Base-by-base conservation (phyloP, 176 grass and related monocot species). In the Cenchrus fungigraminus region DNA sequence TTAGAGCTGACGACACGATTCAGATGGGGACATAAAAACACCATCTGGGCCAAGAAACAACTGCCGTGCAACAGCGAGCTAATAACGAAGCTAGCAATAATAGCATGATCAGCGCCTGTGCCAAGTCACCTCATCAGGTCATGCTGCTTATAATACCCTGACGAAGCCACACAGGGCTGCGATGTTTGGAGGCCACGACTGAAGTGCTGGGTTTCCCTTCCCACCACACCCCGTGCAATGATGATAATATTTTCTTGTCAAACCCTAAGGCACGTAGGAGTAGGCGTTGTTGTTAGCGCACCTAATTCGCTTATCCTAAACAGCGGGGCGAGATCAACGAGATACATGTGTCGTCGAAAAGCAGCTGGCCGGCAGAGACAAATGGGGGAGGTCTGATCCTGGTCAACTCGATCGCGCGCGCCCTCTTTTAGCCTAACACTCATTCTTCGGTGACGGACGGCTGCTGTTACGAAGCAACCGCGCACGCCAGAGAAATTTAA, bases 381-480 rank as follows among this genome's bases (percentile, higher is more conserved):
- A 72, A 65, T 56, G 71, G 46, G 46, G 73, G 6, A 54, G 54
- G 34, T 28, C 78, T 8, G 14, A 37, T 53, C 62, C 32, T 14
- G 34, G 82, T 84, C 76, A 89, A 89, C 62, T 79, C 6, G 2
- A n/a, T 6, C 2, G 12, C 9, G 6, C 2, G 12, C n/a, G 32
- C 55, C 49, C 74, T 85, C 74, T 85, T 89, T 89, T 76, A 20
- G 87, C 87, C 82, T 76, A 89, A 85, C 77, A 68, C 59, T 43
- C 82, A 34, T 22, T 34, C 15, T 15, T 6, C 5, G 10, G 6
- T 7, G 47, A 76, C 60, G 12, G 25, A 25, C 25, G 25, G 25
- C 25, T 25, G 40, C 17, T 16, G 20, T 11, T 20, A 19, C 34
- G 34, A 34, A 34, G 34, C 34, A 34, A 34, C 3, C 34, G 34